These are phyloP conservation scores for Aegilops umbellulata DNA, from an alignment of 176 grass and related monocot species.

Conservation along the genomic window DNA sequence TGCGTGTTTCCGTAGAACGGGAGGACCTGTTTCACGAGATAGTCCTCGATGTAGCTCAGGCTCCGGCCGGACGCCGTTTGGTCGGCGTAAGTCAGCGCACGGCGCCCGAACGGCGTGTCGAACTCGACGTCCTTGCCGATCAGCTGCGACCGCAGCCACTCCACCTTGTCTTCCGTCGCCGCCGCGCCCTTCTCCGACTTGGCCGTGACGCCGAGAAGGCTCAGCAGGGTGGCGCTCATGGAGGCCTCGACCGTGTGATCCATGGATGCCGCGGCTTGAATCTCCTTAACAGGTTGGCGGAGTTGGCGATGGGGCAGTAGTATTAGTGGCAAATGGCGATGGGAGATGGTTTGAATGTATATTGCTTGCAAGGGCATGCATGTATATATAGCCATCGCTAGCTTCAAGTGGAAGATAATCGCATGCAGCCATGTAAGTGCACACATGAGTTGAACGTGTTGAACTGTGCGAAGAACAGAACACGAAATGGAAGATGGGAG, in stretches of 20 bases:
- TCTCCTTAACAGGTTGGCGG: not conserved
- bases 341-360: not conserved
- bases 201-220: constrained; percentile 19
- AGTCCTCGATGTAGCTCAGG: constrained; percentile 70
- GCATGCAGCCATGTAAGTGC: not conserved
- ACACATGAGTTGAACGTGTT: not conserved
- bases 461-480: not conserved
- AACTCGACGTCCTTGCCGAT: constrained; percentile 58
- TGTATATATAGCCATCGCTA: constrained; percentile 12
- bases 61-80: constrained; percentile 70
- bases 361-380: not conserved
- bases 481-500: not conserved
- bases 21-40: constrained; percentile 64
- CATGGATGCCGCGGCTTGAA: not conserved
- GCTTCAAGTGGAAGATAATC: not conserved
- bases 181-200: not conserved
- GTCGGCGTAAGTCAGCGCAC: constrained; percentile 64
- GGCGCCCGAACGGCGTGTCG: constrained; percentile 67
- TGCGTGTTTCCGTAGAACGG: constrained; percentile 90
- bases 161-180: constrained; percentile 34
- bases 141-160: constrained; percentile 73
- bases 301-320: not conserved
- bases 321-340: not conserved
- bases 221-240: constrained; percentile 17
- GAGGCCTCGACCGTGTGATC: not conserved